Evolutionary conservation across 306 rosid genomes (phyloP).

Genomic region (Trichosanthes truncata): DNA sequence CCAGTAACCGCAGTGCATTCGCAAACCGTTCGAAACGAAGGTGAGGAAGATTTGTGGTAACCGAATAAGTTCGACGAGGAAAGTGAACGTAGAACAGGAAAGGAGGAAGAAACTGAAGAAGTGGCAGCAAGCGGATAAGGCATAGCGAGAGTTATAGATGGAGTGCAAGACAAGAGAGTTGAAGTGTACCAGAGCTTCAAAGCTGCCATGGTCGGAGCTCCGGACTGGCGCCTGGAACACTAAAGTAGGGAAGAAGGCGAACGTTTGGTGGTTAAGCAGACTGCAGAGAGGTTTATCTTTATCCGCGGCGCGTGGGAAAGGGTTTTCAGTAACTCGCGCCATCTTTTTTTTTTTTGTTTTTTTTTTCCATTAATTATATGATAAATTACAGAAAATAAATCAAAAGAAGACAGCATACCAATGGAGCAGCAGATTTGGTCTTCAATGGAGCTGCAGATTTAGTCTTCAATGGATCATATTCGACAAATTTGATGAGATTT

Average conservation of each 20-base stretch:
- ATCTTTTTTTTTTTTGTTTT: no score
- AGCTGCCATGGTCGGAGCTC: slow-evolving; percentile 25
- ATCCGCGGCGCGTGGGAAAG: neutral
- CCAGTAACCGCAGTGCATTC: neutral
- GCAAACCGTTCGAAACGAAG: slow-evolving; percentile 8
- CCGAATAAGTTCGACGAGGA: neutral
- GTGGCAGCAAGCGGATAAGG: slow-evolving; percentile 13
- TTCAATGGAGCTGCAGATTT: no score
- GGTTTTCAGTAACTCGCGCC: neutral
- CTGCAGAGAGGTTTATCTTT: slow-evolving; percentile 23
- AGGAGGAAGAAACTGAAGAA: slow-evolving; percentile 9
- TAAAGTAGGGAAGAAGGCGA: neutral
- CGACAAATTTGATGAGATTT: no score
- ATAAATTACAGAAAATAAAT: no score
- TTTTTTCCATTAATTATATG: no score
- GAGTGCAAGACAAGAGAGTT: slow-evolving; percentile 11
- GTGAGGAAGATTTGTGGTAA: slow-evolving; percentile 19
- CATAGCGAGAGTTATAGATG: slow-evolving; percentile 25
- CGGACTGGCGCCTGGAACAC: neutral
- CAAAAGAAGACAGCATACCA: no score
- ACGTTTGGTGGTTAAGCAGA: slow-evolving; percentile 22
- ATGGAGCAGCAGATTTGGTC: no score
- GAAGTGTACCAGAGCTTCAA: slow-evolving; percentile 19
- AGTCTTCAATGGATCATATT: no score
- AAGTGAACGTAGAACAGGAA: slow-evolving; percentile 6